Conservation (phyloP, 1,139 yeast genomes). For the Candida mesenterica region DNA sequence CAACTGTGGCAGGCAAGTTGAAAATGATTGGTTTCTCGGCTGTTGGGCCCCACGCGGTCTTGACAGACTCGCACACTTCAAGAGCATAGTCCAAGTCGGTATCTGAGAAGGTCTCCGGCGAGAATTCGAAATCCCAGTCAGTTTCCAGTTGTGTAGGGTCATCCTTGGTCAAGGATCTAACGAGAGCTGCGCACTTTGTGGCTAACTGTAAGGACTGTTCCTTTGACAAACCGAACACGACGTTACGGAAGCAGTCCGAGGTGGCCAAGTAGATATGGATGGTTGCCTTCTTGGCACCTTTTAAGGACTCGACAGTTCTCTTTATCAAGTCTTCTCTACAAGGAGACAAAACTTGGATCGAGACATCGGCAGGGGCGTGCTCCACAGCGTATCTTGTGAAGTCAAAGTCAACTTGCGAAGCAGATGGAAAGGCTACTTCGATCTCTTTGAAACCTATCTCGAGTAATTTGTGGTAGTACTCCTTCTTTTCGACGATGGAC, state of each 20-base stretch:
- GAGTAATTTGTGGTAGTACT: conserved; percentile 80
- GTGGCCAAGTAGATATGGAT: conserved; percentile 91
- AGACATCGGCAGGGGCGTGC: conserved; percentile 89
- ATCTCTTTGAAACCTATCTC: conserved; percentile 94
- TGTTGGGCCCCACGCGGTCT: conserved; percentile 87
- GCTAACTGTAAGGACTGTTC: conserved; percentile 81
- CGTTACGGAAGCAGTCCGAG: conserved; percentile 85
- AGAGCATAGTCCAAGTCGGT: conserved; percentile 82
- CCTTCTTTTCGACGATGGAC: conserved; percentile 86
- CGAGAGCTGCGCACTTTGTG: conserved; percentile 76
- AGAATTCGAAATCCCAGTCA: conserved; percentile 86
- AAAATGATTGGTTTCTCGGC: conserved; percentile 83
- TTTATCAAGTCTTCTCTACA: conserved; percentile 86
- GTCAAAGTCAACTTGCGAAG: conserved; percentile 93
- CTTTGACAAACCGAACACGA: conserved; percentile 82
- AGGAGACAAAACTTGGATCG: conserved; percentile 88
- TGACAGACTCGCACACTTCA: conserved; percentile 92
- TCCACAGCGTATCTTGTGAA: conserved; percentile 92
- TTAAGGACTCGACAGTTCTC: conserved; percentile 84
- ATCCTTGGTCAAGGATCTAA: conserved; percentile 83
- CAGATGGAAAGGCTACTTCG: conserved; percentile 95
- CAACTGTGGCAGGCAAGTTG: conserved; percentile 98
- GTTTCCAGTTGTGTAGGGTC: conserved; percentile 73
- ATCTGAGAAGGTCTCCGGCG: conserved; percentile 94
- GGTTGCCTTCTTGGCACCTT: conserved; percentile 88